Percentiles rank a stretch among this genome's conserved stretches.
phyloP scores from a whole-genome alignment of 2,329 filamentous ascomycete species.

The Ascochyta koolunga region DNA sequence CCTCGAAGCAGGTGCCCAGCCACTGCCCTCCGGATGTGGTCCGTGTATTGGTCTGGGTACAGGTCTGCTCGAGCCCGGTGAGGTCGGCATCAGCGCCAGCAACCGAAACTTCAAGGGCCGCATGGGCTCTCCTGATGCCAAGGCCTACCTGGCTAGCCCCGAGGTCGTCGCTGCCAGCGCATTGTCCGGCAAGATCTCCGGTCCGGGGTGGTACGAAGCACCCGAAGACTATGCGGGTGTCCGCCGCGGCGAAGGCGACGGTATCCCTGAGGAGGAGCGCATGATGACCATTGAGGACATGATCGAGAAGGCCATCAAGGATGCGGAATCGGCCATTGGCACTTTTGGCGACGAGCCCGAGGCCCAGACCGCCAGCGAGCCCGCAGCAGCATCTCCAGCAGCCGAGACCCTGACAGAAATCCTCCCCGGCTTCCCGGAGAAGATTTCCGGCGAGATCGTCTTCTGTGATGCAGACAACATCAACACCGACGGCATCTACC shows the following conservation, averaged over 20 bases:
- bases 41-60: conserved; percentile 85
- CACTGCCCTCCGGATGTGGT: conserved; percentile 75
- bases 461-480: conserved; percentile 88
- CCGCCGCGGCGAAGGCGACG: conserved; percentile 73
- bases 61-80: conserved; percentile 81
- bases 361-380: conserved; percentile 35
- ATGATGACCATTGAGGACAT: conserved; percentile 72
- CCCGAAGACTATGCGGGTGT: conserved; percentile 72
- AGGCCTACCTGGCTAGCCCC: conserved; percentile 86
- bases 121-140: conserved; percentile 80
- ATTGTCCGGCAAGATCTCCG: conserved; percentile 71
- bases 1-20: conserved; percentile 76
- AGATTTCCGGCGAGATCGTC: conserved; percentile 82
- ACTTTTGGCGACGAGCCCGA: conserved; percentile 48
- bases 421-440: conserved; percentile 84
- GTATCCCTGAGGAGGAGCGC: conserved; percentile 66
- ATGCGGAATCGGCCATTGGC: conserved; percentile 69
- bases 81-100: conserved; percentile 80
- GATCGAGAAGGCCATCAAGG: conserved; percentile 71
- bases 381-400: conserved; percentile 25
- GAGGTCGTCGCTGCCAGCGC: conserved; percentile 93
- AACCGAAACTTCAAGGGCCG: conserved; percentile 93
- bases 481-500: conserved; percentile 92
- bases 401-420: conserved; percentile 66
- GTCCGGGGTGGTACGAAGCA: conserved; percentile 78